Base-by-base conservation (phyloP, 768 basidiomycete species). In the Amanita rubescens region DNA sequence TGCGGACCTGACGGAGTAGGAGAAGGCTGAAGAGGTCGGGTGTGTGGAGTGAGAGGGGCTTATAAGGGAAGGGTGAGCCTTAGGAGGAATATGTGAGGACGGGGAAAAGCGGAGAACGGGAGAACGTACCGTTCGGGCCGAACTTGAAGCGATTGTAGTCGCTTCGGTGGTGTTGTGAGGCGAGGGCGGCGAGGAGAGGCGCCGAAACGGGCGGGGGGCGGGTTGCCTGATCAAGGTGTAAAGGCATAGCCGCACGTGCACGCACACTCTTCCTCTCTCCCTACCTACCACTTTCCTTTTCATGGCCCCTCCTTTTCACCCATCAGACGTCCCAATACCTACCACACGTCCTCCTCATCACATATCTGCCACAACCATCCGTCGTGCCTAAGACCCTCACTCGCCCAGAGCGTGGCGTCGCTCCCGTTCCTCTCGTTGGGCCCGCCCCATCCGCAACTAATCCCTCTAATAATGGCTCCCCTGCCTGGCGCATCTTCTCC, bases 371-470 rank as follows among this genome's bases (percentile, higher is more conserved):
- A 69, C 80, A 44, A 86, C 87, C 47, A 74, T 93, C 53, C 85
- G 86, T 51, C 80, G 94, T 51, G 90, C 90, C 65, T n/a, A 99
- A 98, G 76, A 99, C 96, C 5, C 84, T 99, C 60, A 97, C 91
- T 48, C 81, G 92, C 55, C 96, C 96, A 63, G 96, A 99, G 74
- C 84, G 96, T 54, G 79, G 90, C 64, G 90, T 97, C 46, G 93
- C 93, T 3, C 91, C 94, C 33, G 87, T 89, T 14, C 94, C 95
- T 4, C 85, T 99, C 63, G 94, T 99, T 57, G 92, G 90, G 52
- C 92, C 94, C 59, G 71, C 15, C 62, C 67, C n/a, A n/a, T n/a
- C 68, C 46, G 57, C 64, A 19, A 54, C 62, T 25, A 47, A 61
- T 49, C 42, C 76, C 50, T 68, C 71, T 54, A 76, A 75, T 62